Evolutionary conservation across 495 filamentous ascomycete genomes (phyloP).

Genomic region (Podospora tetraspora): DNA sequence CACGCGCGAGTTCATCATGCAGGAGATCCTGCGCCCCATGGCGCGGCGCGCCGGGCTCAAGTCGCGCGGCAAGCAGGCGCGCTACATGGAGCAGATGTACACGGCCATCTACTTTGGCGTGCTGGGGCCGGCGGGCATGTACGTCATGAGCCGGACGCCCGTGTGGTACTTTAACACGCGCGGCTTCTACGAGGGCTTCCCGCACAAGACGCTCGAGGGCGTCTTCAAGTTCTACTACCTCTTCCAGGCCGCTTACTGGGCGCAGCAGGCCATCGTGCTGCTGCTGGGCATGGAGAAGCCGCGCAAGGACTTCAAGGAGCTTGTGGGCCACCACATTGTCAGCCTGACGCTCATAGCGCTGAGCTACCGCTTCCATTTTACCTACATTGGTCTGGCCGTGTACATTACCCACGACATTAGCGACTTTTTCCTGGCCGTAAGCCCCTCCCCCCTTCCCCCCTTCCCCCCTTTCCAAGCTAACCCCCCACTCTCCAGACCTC

Average conservation of each 20-base stretch:
- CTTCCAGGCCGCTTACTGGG: constrained; percentile 93
- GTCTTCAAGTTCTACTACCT: constrained; percentile 97
- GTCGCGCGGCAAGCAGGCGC: constrained; percentile 71
- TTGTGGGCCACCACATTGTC: constrained; percentile 91
- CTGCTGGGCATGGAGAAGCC: constrained; percentile 88
- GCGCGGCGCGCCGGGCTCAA: constrained; percentile 66
- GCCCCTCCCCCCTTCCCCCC: constrained; percentile 32
- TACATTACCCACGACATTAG: constrained; percentile 95
- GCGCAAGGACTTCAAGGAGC: constrained; percentile 91
- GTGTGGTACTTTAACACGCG: constrained; percentile 97
- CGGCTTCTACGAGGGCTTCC: constrained; percentile 88
- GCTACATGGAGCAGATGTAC: constrained; percentile 98
- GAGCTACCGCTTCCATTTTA: constrained; percentile 97
- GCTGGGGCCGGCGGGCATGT: constrained; percentile 82
- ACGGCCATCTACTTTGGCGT: constrained; percentile 91
- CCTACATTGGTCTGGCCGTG: constrained; percentile 93
- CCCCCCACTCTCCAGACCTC: constrained; percentile 67
- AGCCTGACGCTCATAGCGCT: constrained; percentile 79
- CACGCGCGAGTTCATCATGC: constrained; percentile 95
- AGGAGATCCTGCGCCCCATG: constrained; percentile 76
- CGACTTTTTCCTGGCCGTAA: constrained; percentile 94
- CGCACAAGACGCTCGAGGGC: constrained; percentile 77
- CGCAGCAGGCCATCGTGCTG: constrained; percentile 89
- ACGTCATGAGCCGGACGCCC: constrained; percentile 82
- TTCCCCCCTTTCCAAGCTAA: constrained; percentile 1